A percentile compares a stretch with the other conserved stretches of the same genome.
Evolutionary conservation across 1,284 basidiomycete genomes (phyloP).

Genomic region (Ceratobasidium theobromae): DNA sequence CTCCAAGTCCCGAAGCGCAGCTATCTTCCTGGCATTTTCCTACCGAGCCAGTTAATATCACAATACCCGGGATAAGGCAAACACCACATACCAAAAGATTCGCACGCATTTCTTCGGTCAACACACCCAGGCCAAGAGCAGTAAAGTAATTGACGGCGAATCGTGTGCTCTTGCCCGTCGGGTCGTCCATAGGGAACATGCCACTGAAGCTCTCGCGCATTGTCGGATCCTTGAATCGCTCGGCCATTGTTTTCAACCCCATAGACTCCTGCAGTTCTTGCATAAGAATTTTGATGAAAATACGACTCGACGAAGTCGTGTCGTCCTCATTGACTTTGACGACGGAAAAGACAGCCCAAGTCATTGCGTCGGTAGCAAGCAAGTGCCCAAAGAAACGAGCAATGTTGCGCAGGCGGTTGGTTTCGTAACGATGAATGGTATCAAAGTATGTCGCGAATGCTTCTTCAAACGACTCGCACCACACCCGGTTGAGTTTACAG

Average conservation of each 20-base stretch:
- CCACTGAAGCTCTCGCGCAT: constrained; percentile 71
- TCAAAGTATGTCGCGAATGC: constrained; percentile 92
- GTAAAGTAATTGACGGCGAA: constrained; percentile 99
- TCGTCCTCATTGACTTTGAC: constrained; percentile 97
- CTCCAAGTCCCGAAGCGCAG: constrained; percentile 87
- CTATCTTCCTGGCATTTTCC: constrained; percentile 60
- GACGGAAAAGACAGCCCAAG: constrained; percentile 83
- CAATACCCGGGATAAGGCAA: constrained; percentile 28
- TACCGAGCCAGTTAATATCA: not conserved
- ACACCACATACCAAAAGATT: constrained; percentile 73
- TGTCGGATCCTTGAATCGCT: constrained; percentile 85
- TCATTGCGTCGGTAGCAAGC: constrained; percentile 81
- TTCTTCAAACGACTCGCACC: constrained; percentile 87
- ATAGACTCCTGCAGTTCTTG: constrained; percentile 92
- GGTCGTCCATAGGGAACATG: constrained; percentile 96
- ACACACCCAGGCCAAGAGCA: constrained; percentile 83
- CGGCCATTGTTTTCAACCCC: constrained; percentile 80
- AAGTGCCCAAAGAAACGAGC: constrained; percentile 95
- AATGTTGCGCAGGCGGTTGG: constrained; percentile 96
- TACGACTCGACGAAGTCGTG: constrained; percentile 93
- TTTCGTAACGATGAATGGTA: constrained; percentile 98
- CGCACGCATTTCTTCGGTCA: constrained; percentile 97
- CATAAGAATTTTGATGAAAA: constrained; percentile 97
- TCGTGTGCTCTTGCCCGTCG: constrained; percentile 79
- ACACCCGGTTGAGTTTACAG: constrained; percentile 91